Evolutionary conservation across 1,139 yeast species (phyloP).

Genomic region (Yamadazyma epiphylla): DNA sequence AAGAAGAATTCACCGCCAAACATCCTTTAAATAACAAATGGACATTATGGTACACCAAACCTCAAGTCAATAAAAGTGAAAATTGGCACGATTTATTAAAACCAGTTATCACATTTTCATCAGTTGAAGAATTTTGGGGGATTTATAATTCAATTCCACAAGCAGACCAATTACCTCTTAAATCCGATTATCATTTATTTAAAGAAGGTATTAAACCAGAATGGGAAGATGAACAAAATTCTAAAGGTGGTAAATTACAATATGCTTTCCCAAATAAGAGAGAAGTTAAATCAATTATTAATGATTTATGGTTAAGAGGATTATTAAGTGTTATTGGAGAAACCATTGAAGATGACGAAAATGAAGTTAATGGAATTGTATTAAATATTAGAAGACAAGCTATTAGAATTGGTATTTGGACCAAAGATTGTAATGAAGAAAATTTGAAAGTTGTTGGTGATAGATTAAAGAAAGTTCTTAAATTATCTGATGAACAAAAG

Average conservation of each 20-base stretch:
- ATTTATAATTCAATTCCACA: slow-evolving; percentile 91
- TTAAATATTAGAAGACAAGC: slow-evolving; percentile 82
- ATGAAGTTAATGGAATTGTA: slow-evolving; percentile 93
- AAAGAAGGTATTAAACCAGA: slow-evolving; percentile 95
- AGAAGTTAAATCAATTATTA: slow-evolving; percentile 59
- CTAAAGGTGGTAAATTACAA: slow-evolving; percentile 93
- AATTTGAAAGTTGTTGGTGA: slow-evolving; percentile 71
- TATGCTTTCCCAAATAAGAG: slow-evolving; percentile 67
- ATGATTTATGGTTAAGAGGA: slow-evolving; percentile 91
- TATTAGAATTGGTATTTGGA: slow-evolving; percentile 90
- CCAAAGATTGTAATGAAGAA: slow-evolving; percentile 70
- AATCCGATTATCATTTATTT: slow-evolving; percentile 94
- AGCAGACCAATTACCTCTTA: slow-evolving; percentile 85
- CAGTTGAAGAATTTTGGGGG: slow-evolving; percentile 99
- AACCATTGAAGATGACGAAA: slow-evolving; percentile 84
- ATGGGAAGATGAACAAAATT: slow-evolving; percentile 92
- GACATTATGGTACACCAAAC: slow-evolving; percentile 98
- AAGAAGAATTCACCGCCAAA: slow-evolving; percentile 71
- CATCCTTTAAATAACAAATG: slow-evolving; percentile 92
- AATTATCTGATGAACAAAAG: slow-evolving; percentile 62
- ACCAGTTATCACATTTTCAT: slow-evolving; percentile 86
- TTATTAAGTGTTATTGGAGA: slow-evolving; percentile 93
- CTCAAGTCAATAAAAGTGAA: slow-evolving; percentile 73
- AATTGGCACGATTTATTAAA: slow-evolving; percentile 92
- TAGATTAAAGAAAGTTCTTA: slow-evolving; percentile 77